Conservation (phyloP, 2,329 filamentous ascomycete genomes). For the Didymella glomerata region DNA sequence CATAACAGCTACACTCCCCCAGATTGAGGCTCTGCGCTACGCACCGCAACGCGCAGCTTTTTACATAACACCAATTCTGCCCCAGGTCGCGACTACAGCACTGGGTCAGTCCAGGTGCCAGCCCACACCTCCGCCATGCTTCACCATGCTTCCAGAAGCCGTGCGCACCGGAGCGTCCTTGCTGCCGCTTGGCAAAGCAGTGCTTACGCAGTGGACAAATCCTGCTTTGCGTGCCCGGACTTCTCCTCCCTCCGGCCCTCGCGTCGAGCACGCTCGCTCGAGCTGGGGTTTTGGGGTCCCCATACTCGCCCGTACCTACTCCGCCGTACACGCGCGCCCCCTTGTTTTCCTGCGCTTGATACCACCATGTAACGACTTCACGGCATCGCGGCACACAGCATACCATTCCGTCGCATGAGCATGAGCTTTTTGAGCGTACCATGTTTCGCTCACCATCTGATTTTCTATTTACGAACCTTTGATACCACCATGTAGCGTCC, state of each 20-base stretch:
- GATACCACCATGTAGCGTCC: constrained; percentile 14
- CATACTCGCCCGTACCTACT: too few species aligned
- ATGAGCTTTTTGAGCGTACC: background rate
- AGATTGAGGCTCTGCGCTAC: too few species aligned
- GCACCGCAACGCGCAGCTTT: too few species aligned
- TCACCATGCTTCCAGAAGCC: constrained; percentile 10
- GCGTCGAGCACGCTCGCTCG: constrained; percentile 8
- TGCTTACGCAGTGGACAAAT: too few species aligned
- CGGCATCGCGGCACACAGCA: constrained; percentile 9
- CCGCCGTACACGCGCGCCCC: too few species aligned
- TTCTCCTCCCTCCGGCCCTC: constrained; percentile 1
- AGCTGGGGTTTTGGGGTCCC: too few species aligned
- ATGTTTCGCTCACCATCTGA: background rate
- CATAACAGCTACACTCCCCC: background rate
- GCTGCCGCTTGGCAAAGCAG: too few species aligned
- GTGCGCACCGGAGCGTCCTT: constrained; percentile 8
- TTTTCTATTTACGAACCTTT: background rate
- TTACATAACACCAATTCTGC: background rate
- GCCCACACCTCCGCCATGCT: background rate
- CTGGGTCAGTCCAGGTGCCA: constrained; percentile 7
- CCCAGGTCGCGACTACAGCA: constrained; percentile 6
- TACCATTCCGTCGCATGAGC: too few species aligned
- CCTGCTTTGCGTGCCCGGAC: background rate
- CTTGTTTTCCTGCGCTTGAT: too few species aligned
- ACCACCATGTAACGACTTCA: constrained; percentile 8